A percentile compares a stretch with the other conserved stretches of the same genome.
These are phyloP conservation scores for Rhodofomes roseus DNA, from an alignment of 1,284 basidiomycete species.

Conservation along the genomic window DNA sequence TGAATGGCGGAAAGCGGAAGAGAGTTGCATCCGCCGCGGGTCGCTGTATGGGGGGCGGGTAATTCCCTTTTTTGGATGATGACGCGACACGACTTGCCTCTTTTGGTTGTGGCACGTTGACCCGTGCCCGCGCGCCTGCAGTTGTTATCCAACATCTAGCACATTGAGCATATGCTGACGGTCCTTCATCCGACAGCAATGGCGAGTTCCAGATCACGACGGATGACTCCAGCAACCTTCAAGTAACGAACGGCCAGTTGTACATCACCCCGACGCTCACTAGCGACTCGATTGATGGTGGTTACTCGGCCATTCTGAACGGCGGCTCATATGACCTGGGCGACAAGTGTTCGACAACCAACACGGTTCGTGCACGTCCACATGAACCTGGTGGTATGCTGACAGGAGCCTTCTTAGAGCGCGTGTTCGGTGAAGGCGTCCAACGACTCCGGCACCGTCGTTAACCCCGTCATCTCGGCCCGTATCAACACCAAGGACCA, in stretches of 20 bases:
- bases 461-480: constrained; percentile 77
- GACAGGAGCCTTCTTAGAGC: constrained; percentile 13
- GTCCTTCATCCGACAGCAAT: constrained; percentile 39
- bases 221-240: constrained; percentile 66
- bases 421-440: constrained; percentile 41
- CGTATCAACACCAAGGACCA: constrained; percentile 65
- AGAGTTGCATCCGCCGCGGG: too few relatives aligned
- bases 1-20: too few relatives aligned
- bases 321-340: constrained; percentile 65
- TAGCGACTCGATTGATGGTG: constrained; percentile 48
- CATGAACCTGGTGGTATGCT: neutral
- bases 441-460: constrained; percentile 40
- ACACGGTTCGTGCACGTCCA: constrained; percentile 19
- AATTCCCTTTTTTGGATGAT: neutral
- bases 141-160: too few relatives aligned
- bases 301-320: constrained; percentile 52
- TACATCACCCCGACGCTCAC: constrained; percentile 84
- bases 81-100: too few relatives aligned
- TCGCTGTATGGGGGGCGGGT: neutral
- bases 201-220: constrained; percentile 78
- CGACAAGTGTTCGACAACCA: constrained; percentile 50
- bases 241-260: constrained; percentile 62
- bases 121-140: too few relatives aligned
- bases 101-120: too few relatives aligned
- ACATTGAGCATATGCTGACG: constrained; percentile 6